phyloP scores from a whole-genome alignment of 2,329 filamentous ascomycete genomes.

The Apiospora phragmitis region DNA sequence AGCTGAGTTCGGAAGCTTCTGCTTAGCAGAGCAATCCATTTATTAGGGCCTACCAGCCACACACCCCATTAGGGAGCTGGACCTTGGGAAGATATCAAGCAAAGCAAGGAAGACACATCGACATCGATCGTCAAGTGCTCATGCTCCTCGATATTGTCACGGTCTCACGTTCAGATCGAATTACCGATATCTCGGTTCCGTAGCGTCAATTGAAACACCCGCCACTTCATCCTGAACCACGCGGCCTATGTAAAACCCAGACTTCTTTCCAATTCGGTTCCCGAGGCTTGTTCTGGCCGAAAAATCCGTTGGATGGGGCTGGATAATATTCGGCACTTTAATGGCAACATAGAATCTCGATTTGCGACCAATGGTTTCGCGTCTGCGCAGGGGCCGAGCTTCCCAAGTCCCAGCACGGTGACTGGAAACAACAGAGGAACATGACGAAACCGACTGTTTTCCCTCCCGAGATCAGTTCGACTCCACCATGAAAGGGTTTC shows the following conservation, averaged over 20 bases:
- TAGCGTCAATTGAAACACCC: neutral
- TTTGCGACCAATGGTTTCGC: neutral
- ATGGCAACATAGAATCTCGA: neutral
- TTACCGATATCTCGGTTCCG: neutral
- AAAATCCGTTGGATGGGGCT: neutral
- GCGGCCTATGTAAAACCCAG: neutral
- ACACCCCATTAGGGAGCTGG: neutral
- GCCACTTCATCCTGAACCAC: neutral
- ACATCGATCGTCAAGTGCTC: neutral
- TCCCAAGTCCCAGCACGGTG: neutral
- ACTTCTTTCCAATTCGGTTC: neutral
- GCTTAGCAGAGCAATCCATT: neutral
- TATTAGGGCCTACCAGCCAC: neutral
- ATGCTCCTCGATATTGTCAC: neutral
- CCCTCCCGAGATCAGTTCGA: neutral
- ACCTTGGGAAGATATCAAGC: neutral
- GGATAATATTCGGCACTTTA: slow-evolving; percentile 2
- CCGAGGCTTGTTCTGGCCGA: neutral
- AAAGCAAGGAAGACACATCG: neutral
- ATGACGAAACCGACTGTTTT: neutral
- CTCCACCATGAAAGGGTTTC: neutral
- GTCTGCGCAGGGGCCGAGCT: neutral
- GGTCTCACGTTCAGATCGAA: neutral
- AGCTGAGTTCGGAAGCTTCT: neutral
- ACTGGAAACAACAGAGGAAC: neutral